A percentile compares a stretch with the other conserved stretches of the same genome.
These are phyloP conservation scores for Pichia ethanolica DNA, from an alignment of 805 yeast genomes.

Conservation along the genomic window DNA sequence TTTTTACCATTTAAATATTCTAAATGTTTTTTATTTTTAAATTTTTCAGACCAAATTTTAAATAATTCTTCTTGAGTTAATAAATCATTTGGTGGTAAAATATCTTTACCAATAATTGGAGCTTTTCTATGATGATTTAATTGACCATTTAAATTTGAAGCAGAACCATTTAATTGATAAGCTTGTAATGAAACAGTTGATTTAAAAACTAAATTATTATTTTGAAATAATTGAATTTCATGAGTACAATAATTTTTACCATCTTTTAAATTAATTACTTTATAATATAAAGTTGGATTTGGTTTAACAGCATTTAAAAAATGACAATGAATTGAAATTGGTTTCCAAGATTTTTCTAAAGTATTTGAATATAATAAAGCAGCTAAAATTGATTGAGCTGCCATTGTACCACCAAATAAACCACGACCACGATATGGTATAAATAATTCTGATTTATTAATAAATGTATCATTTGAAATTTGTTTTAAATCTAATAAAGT, in stretches of 20 bases:
- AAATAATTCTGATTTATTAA: conserved; percentile 20
- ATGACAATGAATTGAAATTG: conserved; percentile 56
- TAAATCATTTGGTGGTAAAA: conserved; percentile 23
- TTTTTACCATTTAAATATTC: conserved; percentile 17
- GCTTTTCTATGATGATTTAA: conserved; percentile 21
- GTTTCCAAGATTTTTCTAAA: conserved; percentile 32
- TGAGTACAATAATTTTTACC: conserved; percentile 47
- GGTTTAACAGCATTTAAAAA: conserved; percentile 51
- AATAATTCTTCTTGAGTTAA: conserved; percentile 24
- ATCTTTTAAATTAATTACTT: conserved; percentile 44
- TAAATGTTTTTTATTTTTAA: conserved; percentile 16
- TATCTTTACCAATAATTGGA: conserved; percentile 25
- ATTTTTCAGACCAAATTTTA: conserved; percentile 22
- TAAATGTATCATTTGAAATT: conserved; percentile 17
- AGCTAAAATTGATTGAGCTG: conserved; percentile 59
- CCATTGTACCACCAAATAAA: conserved; percentile 63
- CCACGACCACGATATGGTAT: conserved; percentile 54
- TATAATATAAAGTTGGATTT: conserved; percentile 39
- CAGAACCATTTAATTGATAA: conserved; percentile 25
- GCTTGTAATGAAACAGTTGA: conserved; percentile 44
- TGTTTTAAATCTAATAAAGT: conserved; percentile 17
- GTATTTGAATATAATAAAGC: conserved; percentile 45
- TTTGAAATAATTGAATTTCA: conserved; percentile 49
- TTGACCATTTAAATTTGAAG: conserved; percentile 25
- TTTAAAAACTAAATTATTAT: conserved; percentile 41